Percentiles rank a stretch among this genome's conserved stretches.
phyloP scores from a whole-genome alignment of 108 stramenopile genomes.

The Stephanodiscus triporus region DNA sequence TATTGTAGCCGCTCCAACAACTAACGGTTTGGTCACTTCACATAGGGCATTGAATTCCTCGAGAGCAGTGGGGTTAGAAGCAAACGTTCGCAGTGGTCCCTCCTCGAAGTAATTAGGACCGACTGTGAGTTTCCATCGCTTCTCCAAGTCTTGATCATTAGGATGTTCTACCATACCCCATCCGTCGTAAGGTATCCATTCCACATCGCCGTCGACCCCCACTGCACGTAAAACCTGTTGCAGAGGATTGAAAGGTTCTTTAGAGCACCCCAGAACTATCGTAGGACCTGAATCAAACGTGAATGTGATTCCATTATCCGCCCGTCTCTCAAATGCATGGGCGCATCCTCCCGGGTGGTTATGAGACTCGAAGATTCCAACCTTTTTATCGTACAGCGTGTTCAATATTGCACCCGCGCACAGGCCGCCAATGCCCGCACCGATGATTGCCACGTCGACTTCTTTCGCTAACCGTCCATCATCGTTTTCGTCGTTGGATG shows the following conservation, averaged over 20 bases:
- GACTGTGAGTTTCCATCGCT: conserved; percentile 82
- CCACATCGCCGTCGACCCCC: conserved; percentile 66
- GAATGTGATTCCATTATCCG: conserved; percentile 49
- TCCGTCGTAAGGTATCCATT: conserved; percentile 89
- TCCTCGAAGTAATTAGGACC: conserved; percentile 78
- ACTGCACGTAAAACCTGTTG: conserved; percentile 89
- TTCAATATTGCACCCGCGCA: conserved; percentile 89
- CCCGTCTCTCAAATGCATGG: conserved; percentile 80
- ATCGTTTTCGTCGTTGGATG: background rate
- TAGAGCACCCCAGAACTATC: conserved; percentile 82
- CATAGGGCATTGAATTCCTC: conserved; percentile 71
- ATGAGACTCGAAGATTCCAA: conserved; percentile 90
- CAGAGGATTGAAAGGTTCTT: conserved; percentile 77
- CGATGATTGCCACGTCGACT: conserved; percentile 84
- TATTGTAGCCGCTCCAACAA: conserved; percentile 65
- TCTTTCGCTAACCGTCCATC: conserved; percentile 30
- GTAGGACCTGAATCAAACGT: conserved; percentile 93
- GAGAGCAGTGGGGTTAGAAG: conserved; percentile 55
- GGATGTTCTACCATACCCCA: conserved; percentile 94
- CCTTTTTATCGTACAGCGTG: conserved; percentile 79
- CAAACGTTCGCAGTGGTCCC: conserved; percentile 71
- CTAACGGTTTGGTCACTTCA: conserved; percentile 58
- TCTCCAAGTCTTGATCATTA: conserved; percentile 24
- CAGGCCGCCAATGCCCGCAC: conserved; percentile 90
- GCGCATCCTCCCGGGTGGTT: conserved; percentile 91